Percentiles rank a stretch among this genome's conserved stretches.
phyloP scores from a whole-genome alignment of 2,329 filamentous ascomycete genomes.

The Fusarium equiseti region DNA sequence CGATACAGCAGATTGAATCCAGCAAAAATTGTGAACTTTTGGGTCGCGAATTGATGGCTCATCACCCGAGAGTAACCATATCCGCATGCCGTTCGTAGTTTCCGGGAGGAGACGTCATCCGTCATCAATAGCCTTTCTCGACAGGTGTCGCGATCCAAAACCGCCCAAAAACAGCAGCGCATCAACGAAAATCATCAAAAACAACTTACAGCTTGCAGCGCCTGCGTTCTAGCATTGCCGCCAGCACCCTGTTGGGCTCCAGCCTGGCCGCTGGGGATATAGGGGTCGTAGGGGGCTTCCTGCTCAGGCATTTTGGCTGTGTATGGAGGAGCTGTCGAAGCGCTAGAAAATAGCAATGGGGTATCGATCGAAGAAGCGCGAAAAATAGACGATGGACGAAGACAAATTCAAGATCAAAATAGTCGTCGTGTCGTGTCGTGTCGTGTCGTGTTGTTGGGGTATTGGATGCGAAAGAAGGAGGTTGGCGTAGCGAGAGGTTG shows the following conservation, averaged over 20 bases:
- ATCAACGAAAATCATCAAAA: conserved; percentile 27
- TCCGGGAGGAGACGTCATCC: conserved; percentile 23
- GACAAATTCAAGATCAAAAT: conserved; percentile 13
- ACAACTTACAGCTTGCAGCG: conserved; percentile 83
- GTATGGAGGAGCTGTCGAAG: conserved; percentile 8
- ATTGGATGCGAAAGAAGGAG: conserved; percentile 40
- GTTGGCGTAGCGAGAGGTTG: conserved; percentile 45
- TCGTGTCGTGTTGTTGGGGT: conserved; percentile 23
- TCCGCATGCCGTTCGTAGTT: conserved; percentile 9
- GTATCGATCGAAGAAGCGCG: conserved; percentile 33
- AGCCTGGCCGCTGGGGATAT: conserved; percentile 79
- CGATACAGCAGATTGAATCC: not conserved
- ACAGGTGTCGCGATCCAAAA: conserved; percentile 35
- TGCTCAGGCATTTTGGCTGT: conserved; percentile 63
- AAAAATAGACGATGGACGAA: conserved; percentile 23
- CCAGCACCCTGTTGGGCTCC: conserved; percentile 55
- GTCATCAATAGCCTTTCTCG: conserved; percentile 19
- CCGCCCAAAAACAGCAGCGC: conserved; percentile 29
- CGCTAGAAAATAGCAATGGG: conserved; percentile 30
- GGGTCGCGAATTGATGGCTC: not conserved
- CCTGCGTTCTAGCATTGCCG: conserved; percentile 67
- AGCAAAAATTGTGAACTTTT: not conserved
- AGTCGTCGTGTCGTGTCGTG: conserved; percentile 36
- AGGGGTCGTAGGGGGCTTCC: conserved; percentile 84
- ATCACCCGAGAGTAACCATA: not conserved